Evolutionary conservation across 1,284 basidiomycete genomes (phyloP), one percentile per base, ranked within the genome.

Genomic region (Cryptococcus neoformans): DNA sequence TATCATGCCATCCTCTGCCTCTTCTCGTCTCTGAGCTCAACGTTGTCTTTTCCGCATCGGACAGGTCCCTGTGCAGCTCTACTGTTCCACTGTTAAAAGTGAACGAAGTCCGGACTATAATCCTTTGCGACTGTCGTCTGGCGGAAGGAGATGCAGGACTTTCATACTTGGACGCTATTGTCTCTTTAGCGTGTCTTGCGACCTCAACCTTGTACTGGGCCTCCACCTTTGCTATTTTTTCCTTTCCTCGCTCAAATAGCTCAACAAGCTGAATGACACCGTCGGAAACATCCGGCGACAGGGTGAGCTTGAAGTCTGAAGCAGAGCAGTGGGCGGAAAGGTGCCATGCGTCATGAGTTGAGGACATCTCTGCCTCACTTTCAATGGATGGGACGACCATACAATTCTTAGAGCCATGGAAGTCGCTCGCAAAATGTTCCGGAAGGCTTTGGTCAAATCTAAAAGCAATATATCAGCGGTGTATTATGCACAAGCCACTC

Each of bases 271-370:
- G 86, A 72, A 88, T 90, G 5, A 92, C 78, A 63, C 86, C 88
- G 60, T 87, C 85, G 2, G 89, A 85, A 53, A 95, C 87, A 34
- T 84, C 83, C 0, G 92, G 87, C 65, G 93, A 90, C 14, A 96
- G 80, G 61, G 92, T 87, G 39, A 95, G 80, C 53, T 90, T 82
- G 74, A 95, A 94, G 34, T 92, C 92, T 62, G 85, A 90, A 57
- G 95, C 89, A 49, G 83, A 83, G 4, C 89, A 89, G 51, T 82
- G 81, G 49, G 91, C 81, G 71, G 82, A 84, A 36, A 91, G 74
- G 52, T 84, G 82, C 59, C 85, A 83, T 11, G 80, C 80, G 3
- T 80, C 75, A 1, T 80, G 78, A 4, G 80, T 80, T 7, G 85
- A 82, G 1, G 85, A 84, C 49, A 85, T 79, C 48, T 88, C 84